Conservation (phyloP, 768 basidiomycete species). For the Tylopilus balloui region DNA sequence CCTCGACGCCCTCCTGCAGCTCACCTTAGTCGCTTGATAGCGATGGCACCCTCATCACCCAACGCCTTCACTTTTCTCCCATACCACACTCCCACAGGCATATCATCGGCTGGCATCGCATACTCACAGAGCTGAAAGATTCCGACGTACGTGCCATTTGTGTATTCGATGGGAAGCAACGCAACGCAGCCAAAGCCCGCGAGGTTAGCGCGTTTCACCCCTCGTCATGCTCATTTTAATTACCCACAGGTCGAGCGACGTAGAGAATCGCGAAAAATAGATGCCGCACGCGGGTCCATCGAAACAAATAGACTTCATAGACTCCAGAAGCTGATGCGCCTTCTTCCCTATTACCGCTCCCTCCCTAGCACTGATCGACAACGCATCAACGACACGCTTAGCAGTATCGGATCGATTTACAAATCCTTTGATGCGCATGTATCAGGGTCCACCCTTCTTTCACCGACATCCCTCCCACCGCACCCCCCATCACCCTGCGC, state of each 20-base stretch:
- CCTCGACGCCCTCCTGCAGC: not conserved
- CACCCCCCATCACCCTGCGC: constrained; percentile 1
- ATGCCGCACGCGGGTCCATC: constrained; percentile 49
- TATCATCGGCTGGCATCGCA: constrained; percentile 73
- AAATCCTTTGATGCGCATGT: constrained; percentile 12
- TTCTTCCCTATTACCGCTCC: constrained; percentile 37
- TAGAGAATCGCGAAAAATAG: constrained; percentile 44
- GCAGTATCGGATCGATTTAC: constrained; percentile 4
- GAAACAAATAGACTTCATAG: constrained; percentile 57
- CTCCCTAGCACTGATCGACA: constrained; percentile 30
- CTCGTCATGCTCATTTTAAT: constrained; percentile 2
- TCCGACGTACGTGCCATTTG: constrained; percentile 59
- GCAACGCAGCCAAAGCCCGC: constrained; percentile 60
- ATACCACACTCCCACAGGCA: constrained; percentile 63
- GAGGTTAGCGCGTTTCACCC: constrained; percentile 47
- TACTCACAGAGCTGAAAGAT: constrained; percentile 58
- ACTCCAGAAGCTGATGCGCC: constrained; percentile 40
- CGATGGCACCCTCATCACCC: constrained; percentile 83
- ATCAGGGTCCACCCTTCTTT: constrained; percentile 16
- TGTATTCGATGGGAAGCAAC: constrained; percentile 73
- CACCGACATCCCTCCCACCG: constrained; percentile 3
- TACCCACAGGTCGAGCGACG: constrained; percentile 50
- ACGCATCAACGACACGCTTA: constrained; percentile 28
- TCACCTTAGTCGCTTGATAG: constrained; percentile 35
- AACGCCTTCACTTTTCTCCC: constrained; percentile 72